Conservation (phyloP, 345 rosid species). For the Anacardium occidentale region DNA sequence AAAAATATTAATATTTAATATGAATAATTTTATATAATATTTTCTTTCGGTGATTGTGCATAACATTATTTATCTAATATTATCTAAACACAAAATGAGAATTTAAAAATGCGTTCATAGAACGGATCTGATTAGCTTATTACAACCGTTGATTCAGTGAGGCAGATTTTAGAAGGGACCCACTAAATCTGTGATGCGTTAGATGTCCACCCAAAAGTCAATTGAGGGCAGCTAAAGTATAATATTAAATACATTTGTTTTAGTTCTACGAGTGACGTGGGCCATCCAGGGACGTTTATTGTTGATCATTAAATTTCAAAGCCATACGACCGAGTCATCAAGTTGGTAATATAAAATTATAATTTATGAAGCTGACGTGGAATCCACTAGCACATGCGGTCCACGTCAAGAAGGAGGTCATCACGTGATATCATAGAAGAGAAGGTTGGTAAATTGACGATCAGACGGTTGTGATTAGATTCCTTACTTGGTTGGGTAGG, state of each 20-base stretch:
- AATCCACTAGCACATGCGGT: slow-evolving; percentile 37
- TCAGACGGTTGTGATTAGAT: slow-evolving; percentile 36
- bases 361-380: slow-evolving; percentile 27
- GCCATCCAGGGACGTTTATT: not conserved
- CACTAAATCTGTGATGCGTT: slow-evolving; percentile 28
- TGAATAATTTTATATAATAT: too few relatives aligned
- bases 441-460: not conserved
- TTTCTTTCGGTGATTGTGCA: too few relatives aligned
- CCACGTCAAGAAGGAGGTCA: slow-evolving; percentile 33
- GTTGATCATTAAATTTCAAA: not conserved
- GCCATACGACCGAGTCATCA: too few relatives aligned
- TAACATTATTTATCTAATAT: too few relatives aligned
- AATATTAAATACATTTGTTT: not conserved
- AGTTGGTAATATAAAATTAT: not conserved
- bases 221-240: not conserved
- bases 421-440: slow-evolving; percentile 29
- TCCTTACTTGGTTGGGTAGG: slow-evolving; percentile 28
- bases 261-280: not conserved
- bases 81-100: too few relatives aligned
- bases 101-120: too few relatives aligned
- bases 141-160: slow-evolving; percentile 16
- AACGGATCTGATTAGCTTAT: slow-evolving; percentile 8
- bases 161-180: slow-evolving; percentile 8
- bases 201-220: not conserved
- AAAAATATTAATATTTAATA: too few relatives aligned